Base-by-base conservation (phyloP, 75 land plant genomes). In the Azolla pinnata region DNA sequence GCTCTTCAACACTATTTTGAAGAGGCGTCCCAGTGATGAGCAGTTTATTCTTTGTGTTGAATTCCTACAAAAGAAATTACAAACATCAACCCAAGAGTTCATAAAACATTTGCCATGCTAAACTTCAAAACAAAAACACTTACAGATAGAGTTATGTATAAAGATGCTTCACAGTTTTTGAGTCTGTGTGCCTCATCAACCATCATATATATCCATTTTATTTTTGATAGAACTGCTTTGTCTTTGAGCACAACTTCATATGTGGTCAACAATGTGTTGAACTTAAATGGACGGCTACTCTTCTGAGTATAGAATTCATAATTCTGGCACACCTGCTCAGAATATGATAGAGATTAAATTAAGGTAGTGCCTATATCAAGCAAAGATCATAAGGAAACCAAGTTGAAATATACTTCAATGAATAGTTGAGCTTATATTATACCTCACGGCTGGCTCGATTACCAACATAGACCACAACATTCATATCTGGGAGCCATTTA, bases 141-240 rank as follows among this genome's bases (percentile, higher is more conserved):
- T 82, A 90, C 97, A 58, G 52, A 79, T 2, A 95, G 80, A 40
- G 83, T 66, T 1, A 79, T 90, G 46, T 95, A 95, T 58, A 95
- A 62, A 33, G 96, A 82, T 46, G 99, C 99, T 63, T 90, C 99
- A 74, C 91, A 75, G 60, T 95, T 95, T 67, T 95, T 95, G 33
- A 95, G 72, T 48, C 99, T 68, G 56, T 95, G 99, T n/a, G 99
- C 99, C 59, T 95, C 99, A 90, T 95, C 99, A 73, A 95, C 97
- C 99, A 86, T 95, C 31, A 95, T 71, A 62, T 89, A 95, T 53
- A 63, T 80, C 99, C 99, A 95, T 64, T 80, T 95, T 30, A 95
- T 81, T 65, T 83, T 89, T 0, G 96, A 83, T 20, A 95, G 73
- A 2, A 82, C 76, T 31, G 74, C 71, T 61, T 86, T 89, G 61